These are phyloP conservation scores for Termitomyces sp. DNA, from an alignment of 1,284 basidiomycete genomes.

Conservation along the genomic window DNA sequence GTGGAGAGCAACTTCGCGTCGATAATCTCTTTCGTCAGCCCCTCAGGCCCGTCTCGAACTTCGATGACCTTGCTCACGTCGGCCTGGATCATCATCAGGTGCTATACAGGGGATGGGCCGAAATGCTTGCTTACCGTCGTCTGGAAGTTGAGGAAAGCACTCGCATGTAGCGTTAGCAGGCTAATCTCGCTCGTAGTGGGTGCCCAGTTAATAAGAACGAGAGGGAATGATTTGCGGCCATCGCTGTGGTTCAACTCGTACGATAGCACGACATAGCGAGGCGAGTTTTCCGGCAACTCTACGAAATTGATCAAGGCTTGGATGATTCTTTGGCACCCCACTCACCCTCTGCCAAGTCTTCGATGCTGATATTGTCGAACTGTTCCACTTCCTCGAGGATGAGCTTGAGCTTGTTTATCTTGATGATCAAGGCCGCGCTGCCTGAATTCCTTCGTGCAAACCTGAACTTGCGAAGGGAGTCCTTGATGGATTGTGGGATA, in stretches of 20 bases:
- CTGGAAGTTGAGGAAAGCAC: conserved; percentile 77
- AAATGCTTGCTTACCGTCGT: conserved; percentile 46
- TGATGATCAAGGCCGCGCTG: conserved; percentile 76
- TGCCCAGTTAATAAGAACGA: conserved; percentile 84
- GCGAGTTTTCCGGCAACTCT: conserved; percentile 90
- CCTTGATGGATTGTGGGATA: conserved; percentile 73
- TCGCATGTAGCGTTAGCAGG: conserved; percentile 80
- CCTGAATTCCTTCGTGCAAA: conserved; percentile 66
- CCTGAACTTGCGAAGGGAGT: conserved; percentile 77
- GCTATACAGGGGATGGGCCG: not conserved
- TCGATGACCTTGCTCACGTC: conserved; percentile 76
- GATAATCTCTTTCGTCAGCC: conserved; percentile 67
- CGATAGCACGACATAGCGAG: conserved; percentile 79
- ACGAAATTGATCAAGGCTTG: not conserved
- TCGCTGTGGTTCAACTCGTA: conserved; percentile 81
- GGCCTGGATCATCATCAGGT: conserved; percentile 38
- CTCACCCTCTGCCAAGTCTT: conserved; percentile 81
- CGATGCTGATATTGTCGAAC: conserved; percentile 70
- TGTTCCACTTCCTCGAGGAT: conserved; percentile 80
- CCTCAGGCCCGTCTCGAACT: conserved; percentile 75
- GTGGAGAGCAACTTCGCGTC: conserved; percentile 50
- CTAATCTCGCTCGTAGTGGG: conserved; percentile 72
- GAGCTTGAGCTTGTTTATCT: conserved; percentile 80
- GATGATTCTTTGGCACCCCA: not conserved
- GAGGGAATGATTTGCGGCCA: conserved; percentile 80